Evolutionary conservation across 495 filamentous ascomycete genomes (phyloP).

Genomic region (Staphylotrichum longicolle): DNA sequence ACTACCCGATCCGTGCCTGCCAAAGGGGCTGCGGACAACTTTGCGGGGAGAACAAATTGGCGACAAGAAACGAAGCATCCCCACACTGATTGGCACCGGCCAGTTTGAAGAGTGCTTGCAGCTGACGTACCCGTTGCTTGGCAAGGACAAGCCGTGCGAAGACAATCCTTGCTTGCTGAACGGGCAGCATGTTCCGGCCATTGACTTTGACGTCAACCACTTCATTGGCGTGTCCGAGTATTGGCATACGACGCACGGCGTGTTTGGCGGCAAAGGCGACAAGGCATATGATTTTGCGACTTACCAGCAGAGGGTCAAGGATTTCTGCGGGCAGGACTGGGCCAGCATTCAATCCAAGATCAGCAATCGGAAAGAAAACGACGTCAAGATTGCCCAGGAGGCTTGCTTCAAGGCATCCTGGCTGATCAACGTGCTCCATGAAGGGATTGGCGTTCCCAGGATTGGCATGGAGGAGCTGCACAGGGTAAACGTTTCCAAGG

Average conservation of each 20-base stretch:
- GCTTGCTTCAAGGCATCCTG: constrained; percentile 98
- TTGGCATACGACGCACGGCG: constrained; percentile 97
- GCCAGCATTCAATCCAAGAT: constrained; percentile 63
- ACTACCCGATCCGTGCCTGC: constrained; percentile 89
- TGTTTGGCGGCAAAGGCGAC: constrained; percentile 80
- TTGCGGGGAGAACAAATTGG: constrained; percentile 54
- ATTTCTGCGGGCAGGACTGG: constrained; percentile 88
- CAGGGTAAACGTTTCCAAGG: constrained; percentile 68
- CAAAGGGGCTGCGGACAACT: constrained; percentile 68
- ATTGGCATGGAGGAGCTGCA: constrained; percentile 67
- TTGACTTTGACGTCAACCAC: constrained; percentile 97
- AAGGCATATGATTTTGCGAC: constrained; percentile 88
- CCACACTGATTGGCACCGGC: constrained; percentile 73
- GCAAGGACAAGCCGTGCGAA: constrained; percentile 81
- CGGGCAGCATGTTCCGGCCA: constrained; percentile 86
- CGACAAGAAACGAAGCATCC: constrained; percentile 28
- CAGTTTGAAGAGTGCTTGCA: constrained; percentile 80
- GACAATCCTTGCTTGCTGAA: constrained; percentile 86
- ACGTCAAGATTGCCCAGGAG: constrained; percentile 69
- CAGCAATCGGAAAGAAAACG: constrained; percentile 53
- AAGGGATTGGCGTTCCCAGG: constrained; percentile 93
- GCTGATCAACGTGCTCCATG: constrained; percentile 93
- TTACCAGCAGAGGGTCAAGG: constrained; percentile 79
- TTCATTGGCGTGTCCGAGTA: constrained; percentile 98
- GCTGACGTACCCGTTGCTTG: constrained; percentile 79